phyloP scores from a whole-genome alignment of 345 rosid genomes.

The Populus tremula region DNA sequence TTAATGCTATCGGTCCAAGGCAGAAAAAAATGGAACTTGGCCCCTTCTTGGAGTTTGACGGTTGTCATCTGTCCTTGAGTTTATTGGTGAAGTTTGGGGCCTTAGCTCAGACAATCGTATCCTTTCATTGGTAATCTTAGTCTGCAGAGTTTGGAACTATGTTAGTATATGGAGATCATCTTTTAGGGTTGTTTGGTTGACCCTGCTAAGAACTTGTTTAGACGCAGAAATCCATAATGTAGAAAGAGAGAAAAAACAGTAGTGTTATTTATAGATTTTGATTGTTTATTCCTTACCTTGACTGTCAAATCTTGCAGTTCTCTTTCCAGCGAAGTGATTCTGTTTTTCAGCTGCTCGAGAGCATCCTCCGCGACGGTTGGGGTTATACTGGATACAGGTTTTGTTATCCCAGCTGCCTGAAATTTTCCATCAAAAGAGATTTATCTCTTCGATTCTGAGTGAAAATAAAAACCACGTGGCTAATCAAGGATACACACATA shows the following conservation, averaged over 20 bases:
- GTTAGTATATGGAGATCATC: background rate
- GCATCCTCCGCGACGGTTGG: constrained; percentile 78
- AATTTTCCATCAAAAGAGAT: constrained; percentile 4
- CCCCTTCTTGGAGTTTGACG: constrained; percentile 23
- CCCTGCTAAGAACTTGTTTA: background rate
- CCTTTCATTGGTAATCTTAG: constrained; percentile 46
- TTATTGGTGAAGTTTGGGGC: constrained; percentile 47
- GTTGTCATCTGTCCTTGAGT: constrained; percentile 40
- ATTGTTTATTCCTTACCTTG: constrained; percentile 38
- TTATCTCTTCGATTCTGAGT: no score
- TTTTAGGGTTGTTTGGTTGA: background rate
- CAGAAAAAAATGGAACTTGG: constrained; percentile 9
- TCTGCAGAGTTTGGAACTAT: constrained; percentile 32
- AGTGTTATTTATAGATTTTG: background rate
- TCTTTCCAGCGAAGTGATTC: constrained; percentile 55
- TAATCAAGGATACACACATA: constrained; percentile 17
- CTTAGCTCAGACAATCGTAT: constrained; percentile 46
- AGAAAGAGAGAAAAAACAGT: background rate
- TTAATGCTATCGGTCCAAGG: constrained; percentile 8
- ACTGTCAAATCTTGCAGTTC: constrained; percentile 58
- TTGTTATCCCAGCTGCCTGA: constrained; percentile 64
- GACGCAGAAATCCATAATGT: no score
- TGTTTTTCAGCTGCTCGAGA: constrained; percentile 59
- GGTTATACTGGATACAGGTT: constrained; percentile 47
- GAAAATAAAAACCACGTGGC: background rate